phyloP scores from a whole-genome alignment of 768 basidiomycete genomes.

The Baorangia bicolor region DNA sequence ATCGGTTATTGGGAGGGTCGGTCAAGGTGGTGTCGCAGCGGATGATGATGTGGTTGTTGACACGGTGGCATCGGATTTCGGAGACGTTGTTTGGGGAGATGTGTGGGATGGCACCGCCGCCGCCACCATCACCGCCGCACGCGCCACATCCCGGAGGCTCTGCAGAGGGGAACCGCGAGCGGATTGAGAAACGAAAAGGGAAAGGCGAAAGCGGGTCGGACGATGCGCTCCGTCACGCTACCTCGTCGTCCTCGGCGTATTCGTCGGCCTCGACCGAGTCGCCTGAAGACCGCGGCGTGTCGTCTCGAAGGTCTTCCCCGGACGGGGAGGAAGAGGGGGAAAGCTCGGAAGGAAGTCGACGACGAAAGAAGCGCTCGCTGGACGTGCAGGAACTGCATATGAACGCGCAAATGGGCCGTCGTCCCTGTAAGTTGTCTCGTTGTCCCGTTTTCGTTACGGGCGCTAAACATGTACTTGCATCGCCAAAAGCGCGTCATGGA shows the following conservation, averaged over 20 bases:
- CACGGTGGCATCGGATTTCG: slow-evolving; percentile 28
- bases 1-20: slow-evolving; percentile 38
- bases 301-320: slow-evolving; percentile 8
- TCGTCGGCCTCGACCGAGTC: slow-evolving; percentile 9
- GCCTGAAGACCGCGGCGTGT: slow-evolving; percentile 6
- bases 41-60: slow-evolving; percentile 36
- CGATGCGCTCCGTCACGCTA: background rate
- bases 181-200: slow-evolving; percentile 17
- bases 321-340: slow-evolving; percentile 13
- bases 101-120: slow-evolving; percentile 23
- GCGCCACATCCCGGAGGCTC: background rate
- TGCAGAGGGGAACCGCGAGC: background rate
- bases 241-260: slow-evolving; percentile 13
- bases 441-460: background rate
- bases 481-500: slow-evolving; percentile 1
- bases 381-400: slow-evolving; percentile 3
- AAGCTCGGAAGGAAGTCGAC: slow-evolving; percentile 12
- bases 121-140: slow-evolving; percentile 8
- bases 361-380: slow-evolving; percentile 21
- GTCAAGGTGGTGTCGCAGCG: slow-evolving; percentile 23
- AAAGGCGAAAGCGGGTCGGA: slow-evolving; percentile 1
- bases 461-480: background rate
- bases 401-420: background rate
- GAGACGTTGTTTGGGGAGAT: slow-evolving; percentile 25
- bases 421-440: slow-evolving; percentile 3